Percentiles rank a stretch among this genome's conserved stretches.
These are phyloP conservation scores for Eragrostis nindensis DNA, from an alignment of 176 grass and related monocot species.

Conservation along the genomic window DNA sequence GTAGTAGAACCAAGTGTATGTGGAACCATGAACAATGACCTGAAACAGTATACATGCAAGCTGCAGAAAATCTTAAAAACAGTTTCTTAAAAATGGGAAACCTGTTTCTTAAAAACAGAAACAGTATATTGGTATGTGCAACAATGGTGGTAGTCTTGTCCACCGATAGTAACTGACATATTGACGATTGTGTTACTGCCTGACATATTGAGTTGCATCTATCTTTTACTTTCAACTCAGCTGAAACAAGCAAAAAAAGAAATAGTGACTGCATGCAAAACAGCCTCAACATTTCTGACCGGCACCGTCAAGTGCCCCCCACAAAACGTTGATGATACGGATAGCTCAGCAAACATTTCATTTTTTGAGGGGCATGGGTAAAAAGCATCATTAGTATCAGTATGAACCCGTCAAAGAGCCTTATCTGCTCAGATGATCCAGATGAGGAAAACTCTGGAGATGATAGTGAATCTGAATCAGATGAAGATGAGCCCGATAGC, in stretches of 20 bases:
- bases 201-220: neutral
- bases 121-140: neutral
- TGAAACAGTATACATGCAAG: neutral
- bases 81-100: slow-evolving; percentile 2
- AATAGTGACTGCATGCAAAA: slow-evolving; percentile 59
- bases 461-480: neutral
- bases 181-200: neutral
- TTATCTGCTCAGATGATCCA: slow-evolving; percentile 16
- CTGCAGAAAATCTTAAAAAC: slow-evolving; percentile 1
- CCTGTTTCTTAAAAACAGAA: slow-evolving; percentile 13
- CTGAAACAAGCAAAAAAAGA: slow-evolving; percentile 65
- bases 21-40: neutral
- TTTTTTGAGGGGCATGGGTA: slow-evolving; percentile 43
- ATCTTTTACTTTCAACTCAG: slow-evolving; percentile 41
- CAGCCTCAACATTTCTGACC: slow-evolving; percentile 48
- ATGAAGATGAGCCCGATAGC: neutral
- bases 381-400: slow-evolving; percentile 46
- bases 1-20: neutral
- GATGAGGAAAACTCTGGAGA: slow-evolving; percentile 44
- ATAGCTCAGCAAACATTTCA: slow-evolving; percentile 33
- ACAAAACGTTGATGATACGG: slow-evolving; percentile 30
- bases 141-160: neutral
- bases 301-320: slow-evolving; percentile 40
- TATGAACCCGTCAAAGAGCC: slow-evolving; percentile 51
- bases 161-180: neutral